These are phyloP conservation scores for Crithidia expoeki DNA, from an alignment of 208 protist species.

Conservation along the genomic window DNA sequence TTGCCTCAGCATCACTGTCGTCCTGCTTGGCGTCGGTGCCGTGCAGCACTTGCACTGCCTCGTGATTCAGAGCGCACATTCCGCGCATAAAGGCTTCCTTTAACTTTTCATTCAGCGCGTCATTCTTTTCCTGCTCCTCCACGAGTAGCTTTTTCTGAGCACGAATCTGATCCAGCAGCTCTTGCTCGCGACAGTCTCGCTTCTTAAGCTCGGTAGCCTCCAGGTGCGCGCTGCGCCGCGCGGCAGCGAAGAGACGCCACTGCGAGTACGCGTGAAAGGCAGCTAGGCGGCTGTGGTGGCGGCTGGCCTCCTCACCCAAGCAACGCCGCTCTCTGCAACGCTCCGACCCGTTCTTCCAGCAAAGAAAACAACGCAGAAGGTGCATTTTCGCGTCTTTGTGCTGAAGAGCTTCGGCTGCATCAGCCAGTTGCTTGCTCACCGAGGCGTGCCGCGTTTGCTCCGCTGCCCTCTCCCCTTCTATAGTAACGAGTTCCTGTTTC, in stretches of 20 bases:
- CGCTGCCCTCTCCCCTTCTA: background rate
- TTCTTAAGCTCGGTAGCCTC: conserved; percentile 27
- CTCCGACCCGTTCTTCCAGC: conserved; percentile 41
- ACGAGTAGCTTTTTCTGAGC: conserved; percentile 28
- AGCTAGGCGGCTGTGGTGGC: conserved; percentile 12
- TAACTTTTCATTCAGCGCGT: conserved; percentile 64
- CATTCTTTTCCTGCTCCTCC: conserved; percentile 44
- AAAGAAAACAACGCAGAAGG: conserved; percentile 24
- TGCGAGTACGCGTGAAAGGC: conserved; percentile 43
- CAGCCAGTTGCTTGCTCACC: conserved; percentile 5
- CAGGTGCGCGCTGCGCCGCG: conserved; percentile 37
- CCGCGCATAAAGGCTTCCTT: conserved; percentile 86
- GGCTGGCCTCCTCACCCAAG: conserved; percentile 11
- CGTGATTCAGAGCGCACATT: conserved; percentile 89
- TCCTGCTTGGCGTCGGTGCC: conserved; percentile 40
- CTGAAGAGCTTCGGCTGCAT: conserved; percentile 8
- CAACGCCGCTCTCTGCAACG: conserved; percentile 26
- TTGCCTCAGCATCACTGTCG: conserved; percentile 45
- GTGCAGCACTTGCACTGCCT: conserved; percentile 87
- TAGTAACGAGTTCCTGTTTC: conserved; percentile 1
- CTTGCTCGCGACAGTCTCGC: conserved; percentile 44
- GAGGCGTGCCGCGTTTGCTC: conserved; percentile 3
- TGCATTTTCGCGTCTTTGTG: conserved; percentile 1
- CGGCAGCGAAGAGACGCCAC: conserved; percentile 65
- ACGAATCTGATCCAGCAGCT: conserved; percentile 52